Evolutionary conservation across 2,329 filamentous ascomycete species (phyloP).

Genomic region (Sphaerulina musiva): DNA sequence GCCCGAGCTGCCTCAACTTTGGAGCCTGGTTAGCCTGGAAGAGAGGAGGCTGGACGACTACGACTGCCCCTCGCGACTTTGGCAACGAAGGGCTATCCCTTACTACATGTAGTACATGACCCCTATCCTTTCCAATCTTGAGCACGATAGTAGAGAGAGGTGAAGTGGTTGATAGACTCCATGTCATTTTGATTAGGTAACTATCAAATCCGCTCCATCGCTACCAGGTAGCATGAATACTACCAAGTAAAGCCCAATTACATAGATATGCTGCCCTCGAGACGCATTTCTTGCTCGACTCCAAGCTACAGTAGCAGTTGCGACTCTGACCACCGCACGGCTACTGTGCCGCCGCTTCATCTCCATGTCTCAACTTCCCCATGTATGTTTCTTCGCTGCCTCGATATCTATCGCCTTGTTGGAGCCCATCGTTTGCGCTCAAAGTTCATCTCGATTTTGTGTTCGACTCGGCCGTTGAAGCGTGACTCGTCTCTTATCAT

Average conservation of each 20-base stretch:
- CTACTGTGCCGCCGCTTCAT: background rate
- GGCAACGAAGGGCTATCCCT: too few species aligned
- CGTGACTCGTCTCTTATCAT: conserved; percentile 8
- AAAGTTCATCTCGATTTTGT: background rate
- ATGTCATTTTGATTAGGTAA: background rate
- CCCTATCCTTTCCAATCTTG: too few species aligned
- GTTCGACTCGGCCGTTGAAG: conserved; percentile 8
- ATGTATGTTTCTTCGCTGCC: background rate
- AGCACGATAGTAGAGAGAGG: too few species aligned
- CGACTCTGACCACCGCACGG: background rate
- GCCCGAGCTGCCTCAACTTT: too few species aligned
- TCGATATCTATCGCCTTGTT: background rate
- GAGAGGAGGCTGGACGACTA: too few species aligned
- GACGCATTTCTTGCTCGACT: background rate
- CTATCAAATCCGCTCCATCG: background rate
- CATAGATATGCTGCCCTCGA: background rate
- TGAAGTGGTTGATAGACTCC: background rate
- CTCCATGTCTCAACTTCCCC: background rate
- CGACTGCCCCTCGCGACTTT: too few species aligned
- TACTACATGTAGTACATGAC: too few species aligned
- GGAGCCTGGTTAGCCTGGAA: too few species aligned
- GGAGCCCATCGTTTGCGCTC: background rate
- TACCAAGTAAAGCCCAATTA: background rate
- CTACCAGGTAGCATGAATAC: background rate
- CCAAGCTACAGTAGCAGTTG: background rate